Conservation (phyloP, 306 rosid species). For the Vicia sativa region DNA sequence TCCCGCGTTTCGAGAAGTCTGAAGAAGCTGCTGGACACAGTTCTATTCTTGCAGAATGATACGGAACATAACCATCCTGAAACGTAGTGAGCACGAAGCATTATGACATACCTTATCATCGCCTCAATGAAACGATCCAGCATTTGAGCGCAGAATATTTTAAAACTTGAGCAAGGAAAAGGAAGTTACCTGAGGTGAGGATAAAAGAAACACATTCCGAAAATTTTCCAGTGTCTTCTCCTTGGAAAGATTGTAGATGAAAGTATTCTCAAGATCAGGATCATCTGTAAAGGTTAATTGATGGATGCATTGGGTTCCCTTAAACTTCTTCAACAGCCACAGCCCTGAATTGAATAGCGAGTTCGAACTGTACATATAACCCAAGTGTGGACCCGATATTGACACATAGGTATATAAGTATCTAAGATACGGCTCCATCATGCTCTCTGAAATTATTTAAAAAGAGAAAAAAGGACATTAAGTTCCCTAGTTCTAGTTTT, state of each 20-base stretch:
- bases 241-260: conserved; percentile 90
- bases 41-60: conserved; percentile 96
- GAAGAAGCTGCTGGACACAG: conserved; percentile 72
- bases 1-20: conserved; percentile 77
- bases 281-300: conserved; percentile 95
- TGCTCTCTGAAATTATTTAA: conserved; percentile 67
- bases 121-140: conserved; percentile 2
- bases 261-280: conserved; percentile 85
- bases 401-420: conserved; percentile 83
- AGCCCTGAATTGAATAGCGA: conserved; percentile 93
- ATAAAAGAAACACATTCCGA: conserved; percentile 50
- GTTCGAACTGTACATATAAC: conserved; percentile 92
- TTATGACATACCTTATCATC: conserved; percentile 12
- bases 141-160: conserved; percentile 14
- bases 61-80: conserved; percentile 97
- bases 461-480: neutral
- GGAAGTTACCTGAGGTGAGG: conserved; percentile 58
- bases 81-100: conserved; percentile 28
- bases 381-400: conserved; percentile 98
- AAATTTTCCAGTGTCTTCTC: conserved; percentile 51
- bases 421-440: conserved; percentile 88
- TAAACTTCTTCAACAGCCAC: conserved; percentile 93
- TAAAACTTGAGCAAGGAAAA: conserved; percentile 24
- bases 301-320: conserved; percentile 90
- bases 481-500: conserved; percentile 17